Conservation (phyloP, 225 moss, liverwort and hornwort species). For the Pleurozium schreberi region DNA sequence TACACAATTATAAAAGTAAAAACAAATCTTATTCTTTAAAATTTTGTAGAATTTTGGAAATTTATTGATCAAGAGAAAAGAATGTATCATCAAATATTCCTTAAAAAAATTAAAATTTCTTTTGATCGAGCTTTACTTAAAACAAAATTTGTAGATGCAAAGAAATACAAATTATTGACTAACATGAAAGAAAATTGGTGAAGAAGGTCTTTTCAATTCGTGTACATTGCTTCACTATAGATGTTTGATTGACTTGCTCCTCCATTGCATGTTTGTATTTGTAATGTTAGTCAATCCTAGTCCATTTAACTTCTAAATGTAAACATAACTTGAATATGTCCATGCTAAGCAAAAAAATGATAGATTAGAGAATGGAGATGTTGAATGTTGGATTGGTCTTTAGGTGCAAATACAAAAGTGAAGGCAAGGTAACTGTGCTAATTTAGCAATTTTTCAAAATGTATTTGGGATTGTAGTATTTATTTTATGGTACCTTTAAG, state of each 20-base stretch:
- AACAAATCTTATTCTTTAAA: rapidly evolving
- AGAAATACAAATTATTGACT: not conserved
- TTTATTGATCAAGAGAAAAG: not conserved
- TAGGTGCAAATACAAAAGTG: not conserved
- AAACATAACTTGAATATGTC: not conserved
- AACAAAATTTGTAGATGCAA: rapidly evolving
- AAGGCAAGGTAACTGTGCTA: not conserved
- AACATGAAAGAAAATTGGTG: not conserved
- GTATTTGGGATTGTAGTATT: not conserved
- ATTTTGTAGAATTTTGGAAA: not conserved
- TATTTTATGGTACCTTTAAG: not conserved
- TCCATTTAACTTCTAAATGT: not conserved
- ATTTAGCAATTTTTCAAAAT: not conserved
- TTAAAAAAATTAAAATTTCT: not conserved
- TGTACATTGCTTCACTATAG: not conserved
- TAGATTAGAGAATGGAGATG: not conserved
- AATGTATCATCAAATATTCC: not conserved
- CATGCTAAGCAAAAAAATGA: not conserved
- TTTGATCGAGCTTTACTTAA: not conserved
- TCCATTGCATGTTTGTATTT: not conserved
- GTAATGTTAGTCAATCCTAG: rapidly evolving
- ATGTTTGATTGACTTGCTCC: not conserved
- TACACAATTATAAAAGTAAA: too few relatives aligned
- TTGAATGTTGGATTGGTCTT: not conserved
- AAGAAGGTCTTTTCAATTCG: rapidly evolving